These are phyloP conservation scores for Daldinia eschscholtzii DNA, from an alignment of 2,329 filamentous ascomycete species.

Conservation along the genomic window DNA sequence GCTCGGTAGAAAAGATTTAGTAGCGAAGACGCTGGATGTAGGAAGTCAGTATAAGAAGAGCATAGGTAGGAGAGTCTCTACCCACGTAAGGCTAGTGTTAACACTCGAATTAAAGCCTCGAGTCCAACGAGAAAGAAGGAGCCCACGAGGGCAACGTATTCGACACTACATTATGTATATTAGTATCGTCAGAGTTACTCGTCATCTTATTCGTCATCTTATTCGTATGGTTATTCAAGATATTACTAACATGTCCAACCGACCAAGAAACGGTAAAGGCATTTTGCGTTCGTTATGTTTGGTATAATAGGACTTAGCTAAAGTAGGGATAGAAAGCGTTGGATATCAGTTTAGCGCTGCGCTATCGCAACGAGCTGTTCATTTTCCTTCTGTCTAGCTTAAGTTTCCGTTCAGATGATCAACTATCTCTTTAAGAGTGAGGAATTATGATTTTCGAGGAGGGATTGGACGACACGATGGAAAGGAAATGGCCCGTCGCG, in stretches of 20 bases:
- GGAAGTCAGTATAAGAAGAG: conserved; percentile 40
- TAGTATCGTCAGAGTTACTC: conserved; percentile 19
- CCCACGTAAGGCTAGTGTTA: conserved; percentile 89
- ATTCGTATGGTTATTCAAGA: conserved; percentile 1
- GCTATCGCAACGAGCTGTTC: conserved; percentile 41
- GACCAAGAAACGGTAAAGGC: conserved; percentile 58
- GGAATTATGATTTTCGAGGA: conserved; percentile 18
- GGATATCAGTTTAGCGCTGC: conserved; percentile 36
- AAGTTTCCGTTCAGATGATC: conserved; percentile 1
- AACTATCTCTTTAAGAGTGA: conserved; percentile 7
- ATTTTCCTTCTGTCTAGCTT: conserved; percentile 31
- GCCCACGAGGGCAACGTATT: conserved; percentile 87
- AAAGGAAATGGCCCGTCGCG: conserved; percentile 30
- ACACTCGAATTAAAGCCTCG: conserved; percentile 84
- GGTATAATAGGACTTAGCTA: conserved; percentile 19
- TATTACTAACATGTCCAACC: conserved; percentile 55
- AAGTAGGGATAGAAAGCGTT: conserved; percentile 25
- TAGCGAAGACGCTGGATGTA: conserved; percentile 75
- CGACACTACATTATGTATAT: conserved; percentile 65
- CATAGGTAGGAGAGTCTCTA: conserved; percentile 37
- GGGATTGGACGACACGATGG: conserved; percentile 9
- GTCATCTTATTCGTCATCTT: conserved; percentile 4
- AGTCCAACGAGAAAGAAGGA: conserved; percentile 87
- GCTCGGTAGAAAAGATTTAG: conserved; percentile 85
- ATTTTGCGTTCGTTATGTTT: conserved; percentile 47